Evolutionary conservation across 2,329 filamentous ascomycete species (phyloP).

Genomic region (Byssothecium circinans): DNA sequence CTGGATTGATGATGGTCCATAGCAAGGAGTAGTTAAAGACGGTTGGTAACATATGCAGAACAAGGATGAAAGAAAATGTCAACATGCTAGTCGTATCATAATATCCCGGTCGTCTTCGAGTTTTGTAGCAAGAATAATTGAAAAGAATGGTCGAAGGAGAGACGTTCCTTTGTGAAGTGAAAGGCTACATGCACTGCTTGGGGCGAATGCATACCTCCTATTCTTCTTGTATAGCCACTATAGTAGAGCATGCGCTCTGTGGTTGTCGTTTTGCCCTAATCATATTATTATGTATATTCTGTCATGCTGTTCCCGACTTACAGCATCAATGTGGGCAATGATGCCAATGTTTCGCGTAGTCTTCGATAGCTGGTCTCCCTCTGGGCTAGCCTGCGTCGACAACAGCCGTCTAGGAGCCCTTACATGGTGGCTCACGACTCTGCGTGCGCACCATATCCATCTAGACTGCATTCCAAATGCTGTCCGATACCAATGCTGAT

Average conservation of each 20-base stretch:
- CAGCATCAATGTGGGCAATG: conserved; percentile 96
- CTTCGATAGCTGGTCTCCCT: conserved; percentile 52
- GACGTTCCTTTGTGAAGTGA: too few species aligned
- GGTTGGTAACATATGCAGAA: too few species aligned
- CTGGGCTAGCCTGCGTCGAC: conserved; percentile 25
- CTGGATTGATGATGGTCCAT: background rate
- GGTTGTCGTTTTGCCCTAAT: conserved; percentile 88
- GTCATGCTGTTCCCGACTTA: conserved; percentile 41
- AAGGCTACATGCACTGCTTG: too few species aligned
- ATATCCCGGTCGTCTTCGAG: too few species aligned
- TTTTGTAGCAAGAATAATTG: too few species aligned
- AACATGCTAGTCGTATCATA: too few species aligned
- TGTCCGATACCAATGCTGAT: conserved; percentile 9
- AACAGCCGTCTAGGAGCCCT: conserved; percentile 32
- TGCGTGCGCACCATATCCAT: conserved; percentile 40
- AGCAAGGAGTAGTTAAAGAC: too few species aligned
- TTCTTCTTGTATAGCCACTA: conserved; percentile 81
- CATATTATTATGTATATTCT: conserved; percentile 7
- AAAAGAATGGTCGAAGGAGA: too few species aligned
- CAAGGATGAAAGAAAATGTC: too few species aligned
- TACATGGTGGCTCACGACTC: conserved; percentile 37
- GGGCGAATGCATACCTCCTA: conserved; percentile 70
- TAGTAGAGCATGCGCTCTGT: conserved; percentile 99
- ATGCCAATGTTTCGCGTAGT: conserved; percentile 97
- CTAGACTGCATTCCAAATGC: conserved; percentile 36